Evolutionary conservation across 2,329 filamentous ascomycete genomes (phyloP).

Genomic region (Paramyrothecium roridum): DNA sequence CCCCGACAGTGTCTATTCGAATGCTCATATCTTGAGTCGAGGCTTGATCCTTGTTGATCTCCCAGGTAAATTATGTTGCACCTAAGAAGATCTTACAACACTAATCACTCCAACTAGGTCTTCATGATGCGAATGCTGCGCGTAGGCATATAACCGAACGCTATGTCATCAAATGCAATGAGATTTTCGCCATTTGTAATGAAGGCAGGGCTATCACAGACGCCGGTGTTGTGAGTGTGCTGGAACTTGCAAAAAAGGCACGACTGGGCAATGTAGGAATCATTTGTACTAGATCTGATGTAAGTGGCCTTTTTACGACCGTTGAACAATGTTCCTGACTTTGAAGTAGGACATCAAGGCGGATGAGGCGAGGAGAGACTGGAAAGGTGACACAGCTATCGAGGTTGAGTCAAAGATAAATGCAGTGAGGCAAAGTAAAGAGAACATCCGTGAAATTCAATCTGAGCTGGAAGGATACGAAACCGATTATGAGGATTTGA

Average conservation of each 20-base stretch:
- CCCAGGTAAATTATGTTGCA: conserved; percentile 31
- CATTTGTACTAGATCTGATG: conserved; percentile 39
- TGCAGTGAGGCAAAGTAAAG: conserved; percentile 6
- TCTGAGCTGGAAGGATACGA: conserved; percentile 9
- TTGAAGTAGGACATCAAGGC: conserved; percentile 24
- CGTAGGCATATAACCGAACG: conserved; percentile 39
- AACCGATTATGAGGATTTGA: conserved; percentile 8
- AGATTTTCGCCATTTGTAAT: conserved; percentile 41
- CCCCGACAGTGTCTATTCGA: conserved; percentile 34
- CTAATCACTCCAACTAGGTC: conserved; percentile 22
- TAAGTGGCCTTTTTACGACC: conserved; percentile 10
- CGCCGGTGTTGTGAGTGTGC: conserved; percentile 33
- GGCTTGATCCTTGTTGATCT: conserved; percentile 47
- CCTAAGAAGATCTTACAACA: background rate
- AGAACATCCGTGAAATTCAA: conserved; percentile 2
- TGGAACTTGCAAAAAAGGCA: conserved; percentile 35
- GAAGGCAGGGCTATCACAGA: conserved; percentile 40
- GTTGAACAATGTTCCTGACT: background rate
- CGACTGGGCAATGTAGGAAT: conserved; percentile 37
- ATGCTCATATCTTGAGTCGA: conserved; percentile 42
- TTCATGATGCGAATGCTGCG: conserved; percentile 43
- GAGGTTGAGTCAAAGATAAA: conserved; percentile 13
- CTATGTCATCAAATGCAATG: conserved; percentile 40
- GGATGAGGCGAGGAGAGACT: conserved; percentile 28
- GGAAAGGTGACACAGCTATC: conserved; percentile 15